Base-by-base conservation (phyloP, 192 early-diverging fungal genomes). In the Podila epicladia region DNA sequence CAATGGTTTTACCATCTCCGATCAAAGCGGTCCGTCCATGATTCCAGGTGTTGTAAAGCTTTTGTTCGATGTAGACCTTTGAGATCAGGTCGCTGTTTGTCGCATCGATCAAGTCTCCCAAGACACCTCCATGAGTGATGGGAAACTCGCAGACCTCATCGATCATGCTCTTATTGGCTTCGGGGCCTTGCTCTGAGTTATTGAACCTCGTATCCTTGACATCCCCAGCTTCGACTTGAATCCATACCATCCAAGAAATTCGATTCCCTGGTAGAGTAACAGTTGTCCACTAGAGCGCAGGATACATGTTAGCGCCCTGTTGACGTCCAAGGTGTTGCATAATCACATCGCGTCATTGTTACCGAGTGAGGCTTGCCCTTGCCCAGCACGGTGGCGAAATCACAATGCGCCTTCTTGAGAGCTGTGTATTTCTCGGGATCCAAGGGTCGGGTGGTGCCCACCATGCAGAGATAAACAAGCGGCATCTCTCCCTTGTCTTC, bases 31-130 rank as follows among this genome's bases (percentile, higher is more conserved):
- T 59, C 29, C 66, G 57, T 26, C 51, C 51, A 26, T 38, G 22
- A 28, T 58, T 31, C 66, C 66, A 68, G 5, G 66, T 68, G 24
- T 58, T 19, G 57, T 58, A 68, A 5, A 68, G 26, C 24, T 68
- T 68, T 38, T 68, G 57, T 20, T 68, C 66, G 17, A 68, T 24
- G 19, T 55, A 55, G 12, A 68, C 66, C 37, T 59, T 68, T 5
- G 66, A 68, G 24, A 68, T 68, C 20, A 58, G 12, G 1, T 68
- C 66, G 1, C 33, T 45, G 5, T 50, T 15, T 0, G 53, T 68
- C 2, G 24, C n/a, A 12, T 68, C 66, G 15, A 41, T 58, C 66
- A 68, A 28, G 66, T 58, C 53, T 9, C 55, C 57, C n/a, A 68
- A n/a, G 22, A 51, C 19, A 22, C 50, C 65, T 15, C 66, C 66